Base-by-base conservation (phyloP, 345 rosid genomes). In the Nephelium lappaceum region DNA sequence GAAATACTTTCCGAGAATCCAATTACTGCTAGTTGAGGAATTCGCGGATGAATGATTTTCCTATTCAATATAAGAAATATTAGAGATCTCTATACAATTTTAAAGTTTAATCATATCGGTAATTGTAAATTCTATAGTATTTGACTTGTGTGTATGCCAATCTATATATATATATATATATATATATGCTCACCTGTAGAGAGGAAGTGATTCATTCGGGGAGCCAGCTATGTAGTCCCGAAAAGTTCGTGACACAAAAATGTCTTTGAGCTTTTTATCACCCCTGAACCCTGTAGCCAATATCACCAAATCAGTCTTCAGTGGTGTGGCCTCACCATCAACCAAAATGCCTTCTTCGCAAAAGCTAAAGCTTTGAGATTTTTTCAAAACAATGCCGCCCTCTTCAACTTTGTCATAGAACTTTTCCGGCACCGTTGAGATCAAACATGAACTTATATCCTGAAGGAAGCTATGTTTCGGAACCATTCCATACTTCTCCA, bases 271-370 rank as follows among this genome's bases (percentile, higher is more conserved):
- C 81, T 88, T 84, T 68, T 72, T 67, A 1, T 86, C 87, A 1
- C 87, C 89, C 42, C 61, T 77, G 55, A 78, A 88, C 2, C 91
- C 91, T 3, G 91, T 84, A 0, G 88, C 88, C 9, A 84, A 53
- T 36, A 84, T 84, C 27, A 83, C 86, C 60, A 75, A 41, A 61
- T 88, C 85, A 2, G 84, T 62, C 71, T 86, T 76, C n/a, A 83
- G 43, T 0, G 81, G 71, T 24, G 27, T 60, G 16, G 58, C 41
- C 8, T 81, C 69, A 25, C 85, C 83, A 18, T 84, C 73, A 38
- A 83, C 64, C 11, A n/a, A 1, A 68, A 88, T 67, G 21, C 85
- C 89, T 1, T 80, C 47, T 70, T 71, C 27, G 60, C 81, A 81
- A 76, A 88, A 86, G 38, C 77, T 64, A 18, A 84, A 77, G 8